Conservation (phyloP, 1,284 basidiomycete genomes). For the Irpex rosettiformis region DNA sequence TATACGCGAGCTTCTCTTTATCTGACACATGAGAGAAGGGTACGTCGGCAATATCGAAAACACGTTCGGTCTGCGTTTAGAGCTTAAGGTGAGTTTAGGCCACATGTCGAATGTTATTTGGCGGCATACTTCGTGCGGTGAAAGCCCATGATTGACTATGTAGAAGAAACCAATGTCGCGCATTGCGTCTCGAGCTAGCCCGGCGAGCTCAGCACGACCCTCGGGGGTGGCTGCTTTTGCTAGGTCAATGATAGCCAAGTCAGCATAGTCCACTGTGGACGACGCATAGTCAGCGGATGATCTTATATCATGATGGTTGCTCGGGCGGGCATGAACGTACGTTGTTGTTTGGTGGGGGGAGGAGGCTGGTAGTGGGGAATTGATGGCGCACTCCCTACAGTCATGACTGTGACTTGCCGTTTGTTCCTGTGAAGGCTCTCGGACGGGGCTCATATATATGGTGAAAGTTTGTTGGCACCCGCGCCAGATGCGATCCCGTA, state of each 20-base stretch:
- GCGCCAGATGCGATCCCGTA: no score
- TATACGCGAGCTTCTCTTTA: constrained; percentile 55
- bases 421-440: no score
- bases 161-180: constrained; percentile 62
- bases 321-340: constrained; percentile 27
- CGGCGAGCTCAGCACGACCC: constrained; percentile 43
- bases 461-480: no score
- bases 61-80: constrained; percentile 36
- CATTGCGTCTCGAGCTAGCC: constrained; percentile 55
- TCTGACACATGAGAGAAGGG: constrained; percentile 49
- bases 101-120: not conserved
- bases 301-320: not conserved
- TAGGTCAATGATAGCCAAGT: constrained; percentile 63
- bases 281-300: no score
- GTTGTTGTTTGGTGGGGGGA: constrained; percentile 29
- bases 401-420: no score
- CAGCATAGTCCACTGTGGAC: constrained; percentile 70
- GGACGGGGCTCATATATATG: no score
- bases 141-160: constrained; percentile 56
- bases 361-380: constrained; percentile 35
- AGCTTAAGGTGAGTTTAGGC: constrained; percentile 34
- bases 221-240: constrained; percentile 45
- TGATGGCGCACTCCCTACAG: not conserved
- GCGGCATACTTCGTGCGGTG: constrained; percentile 38
- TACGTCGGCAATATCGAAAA: constrained; percentile 62